Percentiles rank a stretch among this genome's conserved stretches.
Conservation (phyloP, 306 rosid species). For the Cicer pinnatifidum region DNA sequence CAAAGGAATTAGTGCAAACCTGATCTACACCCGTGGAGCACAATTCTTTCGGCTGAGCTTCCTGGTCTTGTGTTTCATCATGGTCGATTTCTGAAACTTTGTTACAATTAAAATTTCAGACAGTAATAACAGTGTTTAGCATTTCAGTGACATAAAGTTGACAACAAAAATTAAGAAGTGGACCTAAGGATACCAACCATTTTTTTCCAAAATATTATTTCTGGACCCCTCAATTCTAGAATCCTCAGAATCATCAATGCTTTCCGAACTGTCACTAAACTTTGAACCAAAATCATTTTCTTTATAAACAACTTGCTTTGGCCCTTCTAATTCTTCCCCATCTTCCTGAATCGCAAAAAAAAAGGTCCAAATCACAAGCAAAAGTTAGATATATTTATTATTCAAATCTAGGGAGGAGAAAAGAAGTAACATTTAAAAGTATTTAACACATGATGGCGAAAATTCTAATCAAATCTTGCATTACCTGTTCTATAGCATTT, state of each 20-base stretch:
- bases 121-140: constrained; percentile 31
- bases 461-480: constrained; percentile 19
- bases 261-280: constrained; percentile 37
- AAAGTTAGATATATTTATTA: constrained; percentile 17
- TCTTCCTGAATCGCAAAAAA: constrained; percentile 58
- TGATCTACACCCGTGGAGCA: constrained; percentile 49
- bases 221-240: constrained; percentile 50
- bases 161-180: constrained; percentile 27
- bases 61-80: constrained; percentile 46
- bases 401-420: not conserved
- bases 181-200: constrained; percentile 53
- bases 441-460: not conserved
- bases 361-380: not conserved
- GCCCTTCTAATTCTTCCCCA: constrained; percentile 71
- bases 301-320: constrained; percentile 73
- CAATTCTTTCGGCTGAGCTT: constrained; percentile 48
- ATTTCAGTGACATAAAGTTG: constrained; percentile 23
- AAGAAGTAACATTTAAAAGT: not conserved
- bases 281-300: constrained; percentile 53
- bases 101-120: constrained; percentile 35
- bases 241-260: constrained; percentile 44
- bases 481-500: constrained; percentile 79
- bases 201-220: constrained; percentile 49
- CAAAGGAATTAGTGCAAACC: constrained; percentile 54
- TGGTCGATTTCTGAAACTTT: constrained; percentile 57